Conservation (phyloP, 108 stramenopile genomes). For the Cyclotella baltica region DNA sequence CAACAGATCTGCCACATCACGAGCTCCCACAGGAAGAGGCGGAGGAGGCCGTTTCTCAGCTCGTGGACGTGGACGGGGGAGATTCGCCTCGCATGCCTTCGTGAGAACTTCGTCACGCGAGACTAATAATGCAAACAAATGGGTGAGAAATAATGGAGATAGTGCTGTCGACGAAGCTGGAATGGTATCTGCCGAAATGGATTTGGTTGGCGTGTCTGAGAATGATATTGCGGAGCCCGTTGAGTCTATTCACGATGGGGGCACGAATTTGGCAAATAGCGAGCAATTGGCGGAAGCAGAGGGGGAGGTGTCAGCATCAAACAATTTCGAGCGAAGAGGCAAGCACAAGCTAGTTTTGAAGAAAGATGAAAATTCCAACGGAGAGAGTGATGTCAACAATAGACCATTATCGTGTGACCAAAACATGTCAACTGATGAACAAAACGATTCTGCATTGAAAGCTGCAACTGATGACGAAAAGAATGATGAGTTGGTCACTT, state of each 20-base stretch:
- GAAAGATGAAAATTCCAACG: constrained; percentile 9
- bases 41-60: neutral
- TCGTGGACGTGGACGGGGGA: constrained; percentile 22
- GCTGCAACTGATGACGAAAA: neutral
- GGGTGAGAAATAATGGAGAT: constrained; percentile 26
- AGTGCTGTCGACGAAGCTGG: neutral
- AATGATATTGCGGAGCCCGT: neutral
- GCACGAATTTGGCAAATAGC: too few relatives aligned
- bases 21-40: neutral
- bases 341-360: constrained; percentile 39
- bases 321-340: constrained; percentile 36
- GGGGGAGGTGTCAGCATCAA: neutral
- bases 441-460: neutral
- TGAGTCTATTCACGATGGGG: too few relatives aligned
- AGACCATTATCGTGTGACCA: neutral
- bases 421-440: neutral
- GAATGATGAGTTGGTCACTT: neutral
- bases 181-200: neutral
- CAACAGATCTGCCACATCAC: neutral
- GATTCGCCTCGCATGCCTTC: constrained; percentile 10
- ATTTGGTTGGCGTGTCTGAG: too few relatives aligned
- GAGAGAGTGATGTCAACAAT: neutral
- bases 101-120: neutral
- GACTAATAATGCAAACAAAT: constrained; percentile 15
- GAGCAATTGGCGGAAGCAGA: too few relatives aligned